phyloP scores from a whole-genome alignment of 139 green algal genomes.

The Chlorella sp. region DNA sequence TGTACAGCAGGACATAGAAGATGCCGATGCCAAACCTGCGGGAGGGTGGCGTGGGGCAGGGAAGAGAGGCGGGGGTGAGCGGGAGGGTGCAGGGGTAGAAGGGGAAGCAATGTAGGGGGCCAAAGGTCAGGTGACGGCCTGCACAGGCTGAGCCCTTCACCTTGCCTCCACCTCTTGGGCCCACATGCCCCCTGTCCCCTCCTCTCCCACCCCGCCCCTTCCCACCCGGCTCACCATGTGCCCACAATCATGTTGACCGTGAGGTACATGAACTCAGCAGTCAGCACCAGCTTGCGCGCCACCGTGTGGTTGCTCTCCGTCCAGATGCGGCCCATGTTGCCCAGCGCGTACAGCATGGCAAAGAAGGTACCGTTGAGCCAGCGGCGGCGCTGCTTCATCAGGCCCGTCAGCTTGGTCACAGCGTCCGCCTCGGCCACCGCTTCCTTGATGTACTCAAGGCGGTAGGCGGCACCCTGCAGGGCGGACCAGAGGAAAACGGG shows the following conservation, averaged over 20 bases:
- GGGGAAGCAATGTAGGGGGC: not conserved
- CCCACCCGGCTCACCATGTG: constrained; percentile 24
- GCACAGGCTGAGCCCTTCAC: not conserved
- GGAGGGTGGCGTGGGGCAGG: not conserved
- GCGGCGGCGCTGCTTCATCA: constrained; percentile 58
- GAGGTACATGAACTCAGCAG: constrained; percentile 37
- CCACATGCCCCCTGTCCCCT: not conserved
- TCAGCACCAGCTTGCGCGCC: constrained; percentile 28
- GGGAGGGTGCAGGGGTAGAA: not conserved
- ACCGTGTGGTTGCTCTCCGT: constrained; percentile 43
- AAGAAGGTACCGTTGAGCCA: constrained; percentile 62
- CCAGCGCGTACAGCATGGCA: constrained; percentile 54
- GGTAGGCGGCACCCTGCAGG: constrained; percentile 30
- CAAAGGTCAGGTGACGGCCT: not conserved
- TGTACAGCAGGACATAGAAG: constrained; percentile 50
- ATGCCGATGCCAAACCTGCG: constrained; percentile 50
- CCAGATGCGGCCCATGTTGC: constrained; percentile 55
- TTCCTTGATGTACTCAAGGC: constrained; percentile 57
- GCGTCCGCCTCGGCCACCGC: constrained; percentile 53
- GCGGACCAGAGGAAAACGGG: not conserved
- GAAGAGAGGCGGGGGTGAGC: not conserved
- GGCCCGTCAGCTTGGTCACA: constrained; percentile 47
- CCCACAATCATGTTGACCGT: constrained; percentile 32
- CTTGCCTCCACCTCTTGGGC: not conserved
- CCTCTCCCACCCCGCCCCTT: not conserved